phyloP scores from a whole-genome alignment of 176 grass and related monocot species.

The Secale cereale region DNA sequence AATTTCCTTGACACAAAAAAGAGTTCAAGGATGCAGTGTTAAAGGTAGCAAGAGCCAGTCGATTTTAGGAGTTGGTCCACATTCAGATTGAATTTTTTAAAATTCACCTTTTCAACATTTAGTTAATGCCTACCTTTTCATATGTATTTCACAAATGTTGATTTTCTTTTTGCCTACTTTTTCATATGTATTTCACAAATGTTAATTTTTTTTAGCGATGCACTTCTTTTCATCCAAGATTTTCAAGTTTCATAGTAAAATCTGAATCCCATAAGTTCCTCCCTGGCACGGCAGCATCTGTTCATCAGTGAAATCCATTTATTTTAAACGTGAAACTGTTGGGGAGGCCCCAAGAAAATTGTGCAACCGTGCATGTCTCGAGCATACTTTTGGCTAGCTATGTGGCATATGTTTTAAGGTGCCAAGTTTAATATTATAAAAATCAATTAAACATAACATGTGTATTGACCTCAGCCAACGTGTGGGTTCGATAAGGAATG shows the following conservation, averaged over 20 bases:
- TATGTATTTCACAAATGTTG: neutral
- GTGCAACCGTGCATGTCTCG: neutral
- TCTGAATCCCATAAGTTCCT: neutral
- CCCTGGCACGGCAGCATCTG: too few relatives aligned
- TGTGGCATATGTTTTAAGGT: neutral
- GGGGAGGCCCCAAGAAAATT: neutral
- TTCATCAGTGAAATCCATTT: neutral
- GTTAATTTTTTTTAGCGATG: too few relatives aligned
- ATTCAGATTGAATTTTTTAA: neutral
- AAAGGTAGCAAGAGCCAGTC: neutral
- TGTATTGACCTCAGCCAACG: too few relatives aligned
- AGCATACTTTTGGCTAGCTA: neutral
- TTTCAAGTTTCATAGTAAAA: neutral
- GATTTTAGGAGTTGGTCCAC: neutral
- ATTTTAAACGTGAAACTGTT: neutral
- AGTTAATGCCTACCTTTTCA: neutral
- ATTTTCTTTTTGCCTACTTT: too few relatives aligned
- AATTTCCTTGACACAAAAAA: neutral
- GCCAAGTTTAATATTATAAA: neutral
- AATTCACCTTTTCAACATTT: neutral
- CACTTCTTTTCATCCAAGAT: neutral
- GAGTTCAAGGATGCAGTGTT: neutral
- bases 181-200: too few relatives aligned
- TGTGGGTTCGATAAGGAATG: too few relatives aligned
- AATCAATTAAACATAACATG: too few relatives aligned